A percentile compares a stretch with the other conserved stretches of the same genome.
These are phyloP conservation scores for Cronartium quercuum DNA, from an alignment of 1,284 basidiomycete species.

Conservation along the genomic window DNA sequence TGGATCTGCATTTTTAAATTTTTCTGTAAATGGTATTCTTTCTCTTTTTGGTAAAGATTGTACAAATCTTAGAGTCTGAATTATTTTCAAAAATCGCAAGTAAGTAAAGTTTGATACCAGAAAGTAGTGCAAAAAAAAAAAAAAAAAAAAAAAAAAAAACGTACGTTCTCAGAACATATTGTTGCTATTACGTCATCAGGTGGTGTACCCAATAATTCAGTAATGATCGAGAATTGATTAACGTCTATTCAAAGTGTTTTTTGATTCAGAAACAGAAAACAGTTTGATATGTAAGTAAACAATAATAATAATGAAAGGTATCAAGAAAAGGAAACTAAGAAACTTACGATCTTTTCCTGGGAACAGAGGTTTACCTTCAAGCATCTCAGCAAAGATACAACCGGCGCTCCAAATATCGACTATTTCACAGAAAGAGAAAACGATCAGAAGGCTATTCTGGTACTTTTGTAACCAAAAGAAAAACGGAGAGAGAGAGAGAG, in stretches of 20 bases:
- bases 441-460: not conserved
- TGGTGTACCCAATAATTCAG: slow-evolving; percentile 92
- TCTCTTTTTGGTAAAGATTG: slow-evolving; percentile 94
- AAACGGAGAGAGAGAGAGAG: not conserved
- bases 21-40: slow-evolving; percentile 87
- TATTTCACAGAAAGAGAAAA: slow-evolving; percentile 1
- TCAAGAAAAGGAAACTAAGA: slow-evolving; percentile 4
- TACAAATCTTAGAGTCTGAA: slow-evolving; percentile 93
- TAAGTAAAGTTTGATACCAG: too few relatives aligned
- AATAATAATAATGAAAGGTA: not conserved
- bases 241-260: slow-evolving; percentile 63
- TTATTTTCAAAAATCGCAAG: too few relatives aligned
- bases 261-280: slow-evolving; percentile 9
- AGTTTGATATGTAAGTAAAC: too few relatives aligned
- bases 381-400: slow-evolving; percentile 99
- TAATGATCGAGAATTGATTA: slow-evolving; percentile 99
- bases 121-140: too few relatives aligned
- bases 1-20: slow-evolving; percentile 82
- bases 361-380: slow-evolving; percentile 97
- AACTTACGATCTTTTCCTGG: slow-evolving; percentile 82
- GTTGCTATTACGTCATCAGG: slow-evolving; percentile 99
- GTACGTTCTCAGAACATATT: slow-evolving; percentile 92
- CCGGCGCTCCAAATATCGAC: slow-evolving; percentile 99
- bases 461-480: not conserved
- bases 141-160: slow-evolving; percentile 45